Conservation (phyloP, 2,329 filamentous ascomycete genomes). For the Penicillium sp. region DNA sequence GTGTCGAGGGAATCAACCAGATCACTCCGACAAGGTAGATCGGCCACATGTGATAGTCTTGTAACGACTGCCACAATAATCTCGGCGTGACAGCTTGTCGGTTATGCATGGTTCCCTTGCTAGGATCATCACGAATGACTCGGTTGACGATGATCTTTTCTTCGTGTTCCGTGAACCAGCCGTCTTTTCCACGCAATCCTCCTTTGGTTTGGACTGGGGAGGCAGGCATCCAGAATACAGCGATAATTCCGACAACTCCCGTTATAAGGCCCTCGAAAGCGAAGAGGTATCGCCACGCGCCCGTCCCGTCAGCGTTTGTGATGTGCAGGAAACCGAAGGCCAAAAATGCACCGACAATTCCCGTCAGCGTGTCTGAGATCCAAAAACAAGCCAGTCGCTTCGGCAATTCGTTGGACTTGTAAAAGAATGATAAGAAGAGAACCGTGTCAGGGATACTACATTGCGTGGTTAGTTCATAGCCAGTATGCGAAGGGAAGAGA, state of each 20-base stretch:
- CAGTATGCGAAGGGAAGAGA: constrained; percentile 30
- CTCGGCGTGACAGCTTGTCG: constrained; percentile 52
- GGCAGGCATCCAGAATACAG: constrained; percentile 61
- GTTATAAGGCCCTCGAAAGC: constrained; percentile 51
- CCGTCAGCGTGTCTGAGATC: constrained; percentile 58
- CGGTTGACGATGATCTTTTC: constrained; percentile 71
- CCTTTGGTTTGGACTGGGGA: constrained; percentile 67
- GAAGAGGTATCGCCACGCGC: constrained; percentile 46
- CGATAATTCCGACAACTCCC: constrained; percentile 55
- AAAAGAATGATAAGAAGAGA: constrained; percentile 71
- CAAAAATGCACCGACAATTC: constrained; percentile 49
- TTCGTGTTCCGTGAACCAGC: constrained; percentile 68
- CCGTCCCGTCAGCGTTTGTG: constrained; percentile 32
- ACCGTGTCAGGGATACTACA: constrained; percentile 43
- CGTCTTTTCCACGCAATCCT: constrained; percentile 59
- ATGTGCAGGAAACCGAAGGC: constrained; percentile 47
- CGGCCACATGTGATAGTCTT: constrained; percentile 60
- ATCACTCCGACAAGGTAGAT: constrained; percentile 52
- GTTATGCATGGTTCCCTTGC: constrained; percentile 62
- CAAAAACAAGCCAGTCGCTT: constrained; percentile 69
- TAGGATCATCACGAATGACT: constrained; percentile 56
- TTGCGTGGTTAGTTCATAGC: constrained; percentile 2
- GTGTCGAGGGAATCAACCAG: constrained; percentile 43
- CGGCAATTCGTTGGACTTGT: constrained; percentile 69
- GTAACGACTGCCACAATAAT: constrained; percentile 52